A percentile compares a stretch with the other conserved stretches of the same genome.
Conservation (phyloP, 176 grass and related monocot species). For the Ananas comosus region DNA sequence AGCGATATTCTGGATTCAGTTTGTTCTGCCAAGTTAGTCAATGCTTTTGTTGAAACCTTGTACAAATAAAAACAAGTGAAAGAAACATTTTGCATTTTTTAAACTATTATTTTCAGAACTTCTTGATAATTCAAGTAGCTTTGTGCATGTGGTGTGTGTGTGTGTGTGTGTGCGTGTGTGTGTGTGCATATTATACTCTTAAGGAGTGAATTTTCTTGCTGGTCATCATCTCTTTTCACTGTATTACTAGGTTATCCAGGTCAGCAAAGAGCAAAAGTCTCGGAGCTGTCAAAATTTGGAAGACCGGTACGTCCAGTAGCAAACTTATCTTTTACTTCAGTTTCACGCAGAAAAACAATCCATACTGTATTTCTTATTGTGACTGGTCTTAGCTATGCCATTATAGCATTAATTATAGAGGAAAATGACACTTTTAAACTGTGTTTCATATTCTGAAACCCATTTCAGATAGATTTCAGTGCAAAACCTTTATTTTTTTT, state of each 20-base stretch:
- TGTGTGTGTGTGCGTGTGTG: background rate
- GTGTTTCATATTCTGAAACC: no score
- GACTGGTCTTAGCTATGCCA: background rate
- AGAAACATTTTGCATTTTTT: background rate
- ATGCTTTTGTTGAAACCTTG: background rate
- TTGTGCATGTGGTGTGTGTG: background rate
- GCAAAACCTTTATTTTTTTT: no score
- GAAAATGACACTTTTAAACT: no score
- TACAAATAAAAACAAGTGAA: background rate
- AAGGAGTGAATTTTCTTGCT: background rate
- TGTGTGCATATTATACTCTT: background rate
- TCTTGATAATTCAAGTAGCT: background rate
- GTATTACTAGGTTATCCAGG: slow-evolving; percentile 20
- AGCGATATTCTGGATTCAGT: background rate
- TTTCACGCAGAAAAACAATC: background rate
- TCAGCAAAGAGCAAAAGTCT: slow-evolving; percentile 13
- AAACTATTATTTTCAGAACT: background rate
- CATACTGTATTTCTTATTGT: background rate
- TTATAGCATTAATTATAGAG: background rate
- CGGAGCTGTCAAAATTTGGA: slow-evolving; percentile 24
- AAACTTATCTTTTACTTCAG: background rate
- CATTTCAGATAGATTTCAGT: no score
- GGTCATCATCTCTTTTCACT: background rate
- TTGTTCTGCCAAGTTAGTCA: background rate
- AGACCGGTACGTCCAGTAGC: slow-evolving; percentile 9